These are phyloP conservation scores for Akanthomyces muscarius DNA, from an alignment of 2,329 filamentous ascomycete species.

Conservation along the genomic window DNA sequence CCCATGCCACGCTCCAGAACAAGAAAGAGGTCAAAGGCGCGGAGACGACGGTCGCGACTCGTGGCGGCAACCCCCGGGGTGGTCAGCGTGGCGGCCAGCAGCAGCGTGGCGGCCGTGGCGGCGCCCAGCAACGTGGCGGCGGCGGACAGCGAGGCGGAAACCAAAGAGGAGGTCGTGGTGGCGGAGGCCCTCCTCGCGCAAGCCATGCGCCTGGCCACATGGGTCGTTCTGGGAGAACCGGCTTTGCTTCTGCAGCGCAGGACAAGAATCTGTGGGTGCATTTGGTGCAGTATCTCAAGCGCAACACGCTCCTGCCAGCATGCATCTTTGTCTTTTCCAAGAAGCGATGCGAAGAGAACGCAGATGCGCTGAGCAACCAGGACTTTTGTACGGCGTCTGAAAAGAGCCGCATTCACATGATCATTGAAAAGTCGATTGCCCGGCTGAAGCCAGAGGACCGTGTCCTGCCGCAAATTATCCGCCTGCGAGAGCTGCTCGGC, in stretches of 20 bases:
- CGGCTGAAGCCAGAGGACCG: constrained; percentile 88
- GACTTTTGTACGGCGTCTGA: constrained; percentile 91
- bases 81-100: constrained; percentile 32
- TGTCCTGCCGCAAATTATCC: constrained; percentile 83
- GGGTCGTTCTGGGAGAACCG: constrained; percentile 78
- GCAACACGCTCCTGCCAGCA: constrained; percentile 79
- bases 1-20: constrained; percentile 75
- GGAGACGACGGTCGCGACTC: constrained; percentile 31
- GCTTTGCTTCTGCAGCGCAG: constrained; percentile 83
- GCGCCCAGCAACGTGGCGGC: constrained; percentile 49
- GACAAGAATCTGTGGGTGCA: constrained; percentile 97
- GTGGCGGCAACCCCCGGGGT: constrained; percentile 37
- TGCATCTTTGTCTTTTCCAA: constrained; percentile 99
- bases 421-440: constrained; percentile 90
- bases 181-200: constrained; percentile 47
- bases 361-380: constrained; percentile 88
- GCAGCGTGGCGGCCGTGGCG: constrained; percentile 39
- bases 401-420: constrained; percentile 97
- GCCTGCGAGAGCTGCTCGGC: constrained; percentile 77
- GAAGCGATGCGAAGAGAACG: constrained; percentile 95
- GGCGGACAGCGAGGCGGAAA: constrained; percentile 50
- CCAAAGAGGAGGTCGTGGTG: constrained; percentile 52
- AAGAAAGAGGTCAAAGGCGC: constrained; percentile 66
- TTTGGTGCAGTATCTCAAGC: constrained; percentile 84
- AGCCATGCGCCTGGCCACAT: constrained; percentile 75